Conservation (phyloP, 768 basidiomycete genomes). For the Amanita polypyramis region DNA sequence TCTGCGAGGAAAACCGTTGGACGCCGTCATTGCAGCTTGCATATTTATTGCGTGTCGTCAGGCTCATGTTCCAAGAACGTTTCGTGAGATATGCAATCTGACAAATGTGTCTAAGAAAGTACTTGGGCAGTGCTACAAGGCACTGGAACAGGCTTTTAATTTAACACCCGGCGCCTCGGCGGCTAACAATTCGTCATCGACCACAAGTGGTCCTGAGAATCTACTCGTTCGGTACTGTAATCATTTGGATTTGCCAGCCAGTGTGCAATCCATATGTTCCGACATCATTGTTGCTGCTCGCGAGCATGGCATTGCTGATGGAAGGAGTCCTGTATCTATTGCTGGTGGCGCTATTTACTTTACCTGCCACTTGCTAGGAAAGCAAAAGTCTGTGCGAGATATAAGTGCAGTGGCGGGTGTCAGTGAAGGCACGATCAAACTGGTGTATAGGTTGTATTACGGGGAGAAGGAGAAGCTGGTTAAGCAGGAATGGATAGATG, state of each 20-base stretch:
- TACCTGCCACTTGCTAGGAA: conserved; percentile 73
- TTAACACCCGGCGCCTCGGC: conserved; percentile 73
- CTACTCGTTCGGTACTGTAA: conserved; percentile 91
- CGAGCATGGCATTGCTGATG: conserved; percentile 82
- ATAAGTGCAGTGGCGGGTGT: conserved; percentile 89
- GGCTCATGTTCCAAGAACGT: conserved; percentile 91
- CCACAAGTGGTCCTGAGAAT: conserved; percentile 67
- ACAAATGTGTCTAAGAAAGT: conserved; percentile 93
- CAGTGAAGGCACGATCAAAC: conserved; percentile 90
- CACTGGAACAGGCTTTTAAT: conserved; percentile 82
- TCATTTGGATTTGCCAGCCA: conserved; percentile 76
- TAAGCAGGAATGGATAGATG: conserved; percentile 78
- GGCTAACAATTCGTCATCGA: conserved; percentile 31
- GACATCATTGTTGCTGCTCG: conserved; percentile 78
- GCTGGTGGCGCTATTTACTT: conserved; percentile 97
- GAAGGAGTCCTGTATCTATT: conserved; percentile 93
- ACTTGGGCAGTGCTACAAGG: conserved; percentile 88
- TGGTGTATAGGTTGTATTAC: conserved; percentile 78
- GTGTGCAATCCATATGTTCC: conserved; percentile 72
- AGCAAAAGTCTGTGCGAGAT: conserved; percentile 66
- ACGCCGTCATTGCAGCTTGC: conserved; percentile 93
- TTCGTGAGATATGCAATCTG: conserved; percentile 90
- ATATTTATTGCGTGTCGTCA: conserved; percentile 97
- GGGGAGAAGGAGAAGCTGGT: conserved; percentile 67
- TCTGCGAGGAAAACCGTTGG: conserved; percentile 81